phyloP scores from a whole-genome alignment of 768 basidiomycete genomes.

The Suillus placidus region DNA sequence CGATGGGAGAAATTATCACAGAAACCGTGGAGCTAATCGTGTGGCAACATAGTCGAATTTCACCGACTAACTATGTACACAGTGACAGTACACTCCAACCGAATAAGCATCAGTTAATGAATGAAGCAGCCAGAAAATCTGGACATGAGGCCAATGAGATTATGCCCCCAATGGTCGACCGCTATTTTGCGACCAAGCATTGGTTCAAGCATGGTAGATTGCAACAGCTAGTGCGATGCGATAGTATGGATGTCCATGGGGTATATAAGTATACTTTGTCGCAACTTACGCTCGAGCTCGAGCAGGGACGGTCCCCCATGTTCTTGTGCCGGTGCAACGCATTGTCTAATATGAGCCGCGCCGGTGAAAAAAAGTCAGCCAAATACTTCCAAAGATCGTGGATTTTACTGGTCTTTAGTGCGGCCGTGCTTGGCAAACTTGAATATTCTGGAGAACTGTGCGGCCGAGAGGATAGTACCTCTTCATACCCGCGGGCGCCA shows the following conservation, averaged over 20 bases:
- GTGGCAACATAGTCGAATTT: neutral
- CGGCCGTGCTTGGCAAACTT: conserved; percentile 1
- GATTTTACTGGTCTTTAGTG: neutral
- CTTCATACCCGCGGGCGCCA: neutral
- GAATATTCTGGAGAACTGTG: neutral
- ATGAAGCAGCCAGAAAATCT: neutral
- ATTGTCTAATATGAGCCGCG: neutral
- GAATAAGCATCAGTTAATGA: neutral
- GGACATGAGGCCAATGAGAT: neutral
- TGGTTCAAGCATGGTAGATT: neutral
- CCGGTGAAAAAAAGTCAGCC: neutral
- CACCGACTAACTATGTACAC: neutral
- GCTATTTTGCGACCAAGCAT: neutral
- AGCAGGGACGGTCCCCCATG: neutral
- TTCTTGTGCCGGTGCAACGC: neutral
- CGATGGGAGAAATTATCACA: neutral
- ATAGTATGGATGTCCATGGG: neutral
- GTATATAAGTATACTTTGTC: neutral
- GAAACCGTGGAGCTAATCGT: neutral
- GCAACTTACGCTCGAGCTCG: neutral
- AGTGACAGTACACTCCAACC: too few species aligned
- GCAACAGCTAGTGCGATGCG: neutral
- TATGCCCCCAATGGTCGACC: neutral
- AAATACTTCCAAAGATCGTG: neutral
- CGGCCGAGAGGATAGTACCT: conserved; percentile 1